Percentiles rank a stretch among this genome's conserved stretches.
phyloP scores from a whole-genome alignment of 228 moss, liverwort and hornwort species.

The Sphagnum magellanicum region DNA sequence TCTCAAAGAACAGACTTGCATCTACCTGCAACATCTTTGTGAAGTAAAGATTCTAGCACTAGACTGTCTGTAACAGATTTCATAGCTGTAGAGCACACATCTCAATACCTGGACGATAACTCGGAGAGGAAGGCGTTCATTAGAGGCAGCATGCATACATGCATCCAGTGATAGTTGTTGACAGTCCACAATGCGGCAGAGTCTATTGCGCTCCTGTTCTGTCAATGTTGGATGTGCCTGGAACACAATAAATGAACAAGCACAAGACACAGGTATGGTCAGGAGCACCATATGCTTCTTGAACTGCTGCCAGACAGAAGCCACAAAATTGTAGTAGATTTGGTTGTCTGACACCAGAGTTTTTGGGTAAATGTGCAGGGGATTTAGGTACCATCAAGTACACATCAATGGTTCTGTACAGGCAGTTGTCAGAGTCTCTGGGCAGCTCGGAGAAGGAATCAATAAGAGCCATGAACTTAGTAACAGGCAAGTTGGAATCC shows the following conservation, averaged over 20 bases:
- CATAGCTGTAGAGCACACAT: no score
- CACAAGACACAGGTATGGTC: not conserved
- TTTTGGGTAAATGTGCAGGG: not conserved
- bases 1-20: no score
- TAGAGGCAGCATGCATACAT: conserved; percentile 72
- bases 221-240: conserved; percentile 55
- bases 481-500: conserved; percentile 43
- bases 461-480: conserved; percentile 42
- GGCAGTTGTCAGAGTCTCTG: conserved; percentile 60
- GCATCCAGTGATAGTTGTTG: conserved; percentile 58
- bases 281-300: not conserved
- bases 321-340: not conserved
- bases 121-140: conserved; percentile 60
- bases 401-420: conserved; percentile 76
- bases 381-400: conserved; percentile 51
- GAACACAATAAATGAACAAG: not conserved
- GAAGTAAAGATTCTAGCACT: no score
- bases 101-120: conserved; percentile 45
- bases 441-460: conserved; percentile 62
- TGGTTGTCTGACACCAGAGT: not conserved
- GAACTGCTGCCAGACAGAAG: not conserved
- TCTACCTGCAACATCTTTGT: no score
- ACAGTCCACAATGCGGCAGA: conserved; percentile 57
- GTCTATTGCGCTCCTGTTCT: conserved; percentile 45
- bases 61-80: no score